Evolutionary conservation across 2,329 filamentous ascomycete genomes (phyloP).

Genomic region (Eutypella sp.): DNA sequence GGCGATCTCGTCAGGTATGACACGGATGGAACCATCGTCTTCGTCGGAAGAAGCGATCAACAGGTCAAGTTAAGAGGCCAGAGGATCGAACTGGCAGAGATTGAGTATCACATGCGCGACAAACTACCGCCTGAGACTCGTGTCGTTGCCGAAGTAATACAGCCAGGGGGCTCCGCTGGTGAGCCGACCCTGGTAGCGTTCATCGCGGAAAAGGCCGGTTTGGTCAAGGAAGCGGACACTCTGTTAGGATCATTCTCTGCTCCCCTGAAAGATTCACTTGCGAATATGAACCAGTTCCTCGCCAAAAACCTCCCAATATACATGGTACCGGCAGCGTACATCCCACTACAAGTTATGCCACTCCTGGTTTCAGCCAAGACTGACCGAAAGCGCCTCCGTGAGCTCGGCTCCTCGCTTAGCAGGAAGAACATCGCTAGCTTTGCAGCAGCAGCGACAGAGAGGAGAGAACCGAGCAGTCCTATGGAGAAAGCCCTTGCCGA

Average conservation of each 20-base stretch:
- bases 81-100: slow-evolving; percentile 55
- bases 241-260: slow-evolving; percentile 22
- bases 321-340: slow-evolving; percentile 44
- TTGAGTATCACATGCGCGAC: slow-evolving; percentile 44
- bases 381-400: slow-evolving; percentile 43
- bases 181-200: slow-evolving; percentile 44
- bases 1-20: slow-evolving; percentile 55
- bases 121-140: slow-evolving; percentile 37
- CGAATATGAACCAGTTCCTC: slow-evolving; percentile 21
- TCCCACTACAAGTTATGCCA: slow-evolving; percentile 41
- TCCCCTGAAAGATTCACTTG: slow-evolving; percentile 22
- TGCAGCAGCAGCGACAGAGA: slow-evolving; percentile 23
- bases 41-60: slow-evolving; percentile 60
- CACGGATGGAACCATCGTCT: slow-evolving; percentile 47
- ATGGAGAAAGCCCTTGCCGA: slow-evolving; percentile 33
- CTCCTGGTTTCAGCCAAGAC: slow-evolving; percentile 45
- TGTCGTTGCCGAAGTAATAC: slow-evolving; percentile 44
- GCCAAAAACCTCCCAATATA: slow-evolving; percentile 34
- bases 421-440: slow-evolving; percentile 35
- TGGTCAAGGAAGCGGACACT: slow-evolving; percentile 17
- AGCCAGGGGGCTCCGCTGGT: slow-evolving; percentile 33
- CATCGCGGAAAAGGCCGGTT: slow-evolving; percentile 26
- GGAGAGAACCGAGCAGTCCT: slow-evolving; percentile 32
- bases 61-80: slow-evolving; percentile 65
- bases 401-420: slow-evolving; percentile 37